Evolutionary conservation across 108 stramenopile genomes (phyloP), one percentile per base, ranked within the genome.

Genomic region (Pseudonitzschia delicatissima): DNA sequence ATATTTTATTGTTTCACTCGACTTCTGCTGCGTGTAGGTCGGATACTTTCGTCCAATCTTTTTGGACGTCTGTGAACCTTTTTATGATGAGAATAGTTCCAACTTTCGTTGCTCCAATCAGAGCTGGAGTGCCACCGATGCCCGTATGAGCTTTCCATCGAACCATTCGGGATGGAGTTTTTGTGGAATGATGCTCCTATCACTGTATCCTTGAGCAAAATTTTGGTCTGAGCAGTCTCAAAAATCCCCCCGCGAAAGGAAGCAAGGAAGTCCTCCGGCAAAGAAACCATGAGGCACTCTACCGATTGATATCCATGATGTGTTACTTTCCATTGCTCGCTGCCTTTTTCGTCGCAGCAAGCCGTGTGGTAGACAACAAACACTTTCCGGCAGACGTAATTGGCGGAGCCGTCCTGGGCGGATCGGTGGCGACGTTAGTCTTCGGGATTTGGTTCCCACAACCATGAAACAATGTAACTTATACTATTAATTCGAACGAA

Each of bases 361-460:
- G 71, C 47, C 78, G 87, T 23, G 74, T 85, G 12, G 68, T 51
- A 3, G 84, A 88, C 77, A 83, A 85, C 39, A 60, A 59, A 39
- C 87, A 88, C 66, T 77, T 73, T 25, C 87, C 87, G 1, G 83
- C 87, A 5, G 87, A 88, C 67, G 77, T 88, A 28, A 67, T 85
- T 9, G 77, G 66, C 13, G 87, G 87, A 0, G 45, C 84, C 0
- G 4, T 85, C 5, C 33, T 88, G 35, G 84, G 87, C 29, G 68
- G 60, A 20, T 39, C 75, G 18, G 58, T 77, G 49, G 84, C 80
- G 0, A 23, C 25, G 5, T 69, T 72, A 36, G 45, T 53, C 4
- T 70, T 80, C 60, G 39, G 71, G 33, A 29, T 80, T 20, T 85
- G 83, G 83, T 79, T n/a, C 34, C 8, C 5, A 23, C 20, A 44